A percentile compares a stretch with the other conserved stretches of the same genome.
Conservation (phyloP, 139 green algal genomes). For the Ostreobium quekettii region DNA sequence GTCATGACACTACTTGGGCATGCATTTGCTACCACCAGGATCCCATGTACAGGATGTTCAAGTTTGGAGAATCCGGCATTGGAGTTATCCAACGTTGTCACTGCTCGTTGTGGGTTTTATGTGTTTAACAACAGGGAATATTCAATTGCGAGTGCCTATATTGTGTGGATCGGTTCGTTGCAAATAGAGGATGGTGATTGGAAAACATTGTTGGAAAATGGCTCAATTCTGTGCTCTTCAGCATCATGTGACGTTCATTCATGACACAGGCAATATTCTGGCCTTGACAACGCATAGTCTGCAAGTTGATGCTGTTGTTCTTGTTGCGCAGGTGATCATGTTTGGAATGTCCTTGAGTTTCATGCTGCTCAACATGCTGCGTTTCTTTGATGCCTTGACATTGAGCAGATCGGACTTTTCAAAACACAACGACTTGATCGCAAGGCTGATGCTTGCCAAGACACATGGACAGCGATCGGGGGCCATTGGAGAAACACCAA, state of each 20-base stretch:
- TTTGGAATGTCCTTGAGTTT: slow-evolving; percentile 10
- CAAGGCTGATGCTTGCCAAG: neutral
- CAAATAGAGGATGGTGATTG: neutral
- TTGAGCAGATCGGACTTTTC: neutral
- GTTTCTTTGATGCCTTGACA: neutral
- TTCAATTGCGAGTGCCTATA: neutral
- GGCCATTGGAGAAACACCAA: neutral
- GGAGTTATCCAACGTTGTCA: too few relatives aligned
- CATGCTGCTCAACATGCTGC: slow-evolving; percentile 4
- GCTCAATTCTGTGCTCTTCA: neutral
- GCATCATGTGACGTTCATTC: neutral
- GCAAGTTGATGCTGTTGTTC: too few relatives aligned
- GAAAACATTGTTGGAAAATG: neutral
- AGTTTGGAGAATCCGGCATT: too few relatives aligned
- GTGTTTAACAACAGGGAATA: too few relatives aligned
- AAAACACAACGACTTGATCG: slow-evolving; percentile 5
- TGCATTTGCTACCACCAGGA: too few relatives aligned
- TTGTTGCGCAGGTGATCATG: slow-evolving; percentile 6
- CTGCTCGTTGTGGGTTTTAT: too few relatives aligned
- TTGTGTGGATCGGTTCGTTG: neutral
- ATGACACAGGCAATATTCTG: neutral
- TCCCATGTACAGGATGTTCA: too few relatives aligned
- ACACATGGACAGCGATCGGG: neutral
- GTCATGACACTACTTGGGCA: too few relatives aligned
- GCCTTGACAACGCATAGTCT: too few relatives aligned